Base-by-base conservation (phyloP, 768 basidiomycete genomes). In the Lactarius psammicola region DNA sequence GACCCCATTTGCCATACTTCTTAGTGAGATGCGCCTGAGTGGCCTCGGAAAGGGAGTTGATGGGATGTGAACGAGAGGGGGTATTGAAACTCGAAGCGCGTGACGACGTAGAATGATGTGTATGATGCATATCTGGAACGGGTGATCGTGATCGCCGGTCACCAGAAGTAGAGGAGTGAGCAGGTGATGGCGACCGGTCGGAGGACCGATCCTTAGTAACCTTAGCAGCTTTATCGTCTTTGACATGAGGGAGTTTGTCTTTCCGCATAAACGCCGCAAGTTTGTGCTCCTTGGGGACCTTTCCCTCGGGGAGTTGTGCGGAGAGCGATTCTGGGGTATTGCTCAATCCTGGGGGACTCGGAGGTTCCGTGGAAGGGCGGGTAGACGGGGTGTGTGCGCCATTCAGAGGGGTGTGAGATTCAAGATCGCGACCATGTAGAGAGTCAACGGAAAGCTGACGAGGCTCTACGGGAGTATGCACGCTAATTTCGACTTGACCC, bases 1-100 rank as follows among this genome's bases (percentile, higher is more conserved):
- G 86, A 44, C 96, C 97, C 92, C 97, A 97, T 75, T 99, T 99
- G 69, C 97, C 97, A 71, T 99, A 99, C 81, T 98, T 98, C 80
- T 98, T 98, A n/a, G 90, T 80, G 64, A 99, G 80, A 75, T 97
- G 95, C 17, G 92, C 92, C 60, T 95, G 88, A 2, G 92, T 93
- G 6, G 90, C 92, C 57, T 88, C 86, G 17, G 90, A 86, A 28
- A 94, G 84, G 3, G 91, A 90, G 30, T 80, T 75, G 42, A 86
- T 78, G 63, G 80, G 77, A 30, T 79, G 76, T 17, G 75, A 66
- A 60, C 60, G 49, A 10, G 69, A 67, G 8, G 65, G 65, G 57
- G 69, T 68, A 56, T 64, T 38, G 40, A 7, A 6, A 26, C 58
- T 59, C 15, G 69, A 69, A 26, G n/a, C 0, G 18, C 64, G 67